Evolutionary conservation across 495 filamentous ascomycete species (phyloP).

Genomic region (Penicillium dipodomyicola): DNA sequence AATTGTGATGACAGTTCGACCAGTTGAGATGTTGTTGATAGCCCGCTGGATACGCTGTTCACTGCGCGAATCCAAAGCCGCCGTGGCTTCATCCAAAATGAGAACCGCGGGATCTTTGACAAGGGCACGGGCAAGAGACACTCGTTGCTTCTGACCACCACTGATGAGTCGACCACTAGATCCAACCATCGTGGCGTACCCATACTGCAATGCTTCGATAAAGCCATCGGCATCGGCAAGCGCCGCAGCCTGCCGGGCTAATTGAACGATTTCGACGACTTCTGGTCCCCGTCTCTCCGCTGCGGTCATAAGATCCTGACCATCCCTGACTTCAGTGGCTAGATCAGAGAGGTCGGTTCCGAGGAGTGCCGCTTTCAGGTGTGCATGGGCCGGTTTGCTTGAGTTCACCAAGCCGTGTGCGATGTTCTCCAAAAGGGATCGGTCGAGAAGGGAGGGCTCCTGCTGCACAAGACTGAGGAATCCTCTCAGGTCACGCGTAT

Average conservation of each 20-base stretch:
- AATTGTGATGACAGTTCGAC: constrained; percentile 49
- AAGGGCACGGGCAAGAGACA: constrained; percentile 68
- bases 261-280: constrained; percentile 38
- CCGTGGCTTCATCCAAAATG: constrained; percentile 81
- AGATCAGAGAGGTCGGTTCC: constrained; percentile 32
- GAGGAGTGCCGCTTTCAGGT: constrained; percentile 37
- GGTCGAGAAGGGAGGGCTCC: constrained; percentile 61
- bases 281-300: constrained; percentile 31
- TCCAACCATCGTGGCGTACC: constrained; percentile 53
- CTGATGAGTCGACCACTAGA: constrained; percentile 57
- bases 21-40: constrained; percentile 45
- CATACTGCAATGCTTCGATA: constrained; percentile 48
- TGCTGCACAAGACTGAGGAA: constrained; percentile 65
- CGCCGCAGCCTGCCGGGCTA: constrained; percentile 38
- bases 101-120: constrained; percentile 78
- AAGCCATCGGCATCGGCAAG: constrained; percentile 47
- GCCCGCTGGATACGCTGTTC: constrained; percentile 53
- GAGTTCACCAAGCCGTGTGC: constrained; percentile 62
- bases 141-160: constrained; percentile 62
- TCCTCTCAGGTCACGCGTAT: constrained; percentile 54
- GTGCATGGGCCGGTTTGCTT: constrained; percentile 41
- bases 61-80: constrained; percentile 51
- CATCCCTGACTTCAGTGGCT: constrained; percentile 33
- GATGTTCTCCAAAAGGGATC: constrained; percentile 69
- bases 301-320: constrained; percentile 33